These are phyloP conservation scores for Nigrospora osmanthi DNA, from an alignment of 2,329 filamentous ascomycete species.

Conservation along the genomic window DNA sequence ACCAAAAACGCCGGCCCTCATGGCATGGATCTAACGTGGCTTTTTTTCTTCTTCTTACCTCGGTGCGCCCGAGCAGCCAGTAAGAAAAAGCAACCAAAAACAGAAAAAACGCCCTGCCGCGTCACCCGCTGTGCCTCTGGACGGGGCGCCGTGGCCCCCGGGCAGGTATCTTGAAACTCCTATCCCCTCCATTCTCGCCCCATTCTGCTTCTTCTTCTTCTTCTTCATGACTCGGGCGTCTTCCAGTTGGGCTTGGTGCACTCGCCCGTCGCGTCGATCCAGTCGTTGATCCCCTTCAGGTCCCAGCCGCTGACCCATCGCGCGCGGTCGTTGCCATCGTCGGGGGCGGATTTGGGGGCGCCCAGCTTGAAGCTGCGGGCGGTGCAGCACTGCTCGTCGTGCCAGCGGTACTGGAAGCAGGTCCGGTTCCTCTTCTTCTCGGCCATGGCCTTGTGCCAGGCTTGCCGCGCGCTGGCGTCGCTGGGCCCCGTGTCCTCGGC, in stretches of 20 bases:
- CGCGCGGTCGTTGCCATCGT: constrained; percentile 19
- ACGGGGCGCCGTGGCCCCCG: too few relatives aligned
- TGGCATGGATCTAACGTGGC: too few relatives aligned
- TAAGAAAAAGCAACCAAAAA: too few relatives aligned
- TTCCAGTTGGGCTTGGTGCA: constrained; percentile 32
- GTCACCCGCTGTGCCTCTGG: too few relatives aligned
- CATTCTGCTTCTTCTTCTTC: too few relatives aligned
- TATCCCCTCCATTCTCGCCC: too few relatives aligned
- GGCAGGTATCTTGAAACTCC: too few relatives aligned
- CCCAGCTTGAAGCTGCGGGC: constrained; percentile 35
- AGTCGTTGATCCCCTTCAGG: constrained; percentile 36
- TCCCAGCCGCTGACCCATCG: constrained; percentile 37
- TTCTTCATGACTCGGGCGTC: constrained; percentile 14
- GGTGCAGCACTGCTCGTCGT: constrained; percentile 35
- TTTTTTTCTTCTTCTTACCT: too few relatives aligned
- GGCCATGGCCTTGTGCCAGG: constrained; percentile 13
- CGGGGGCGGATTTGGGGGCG: constrained; percentile 22
- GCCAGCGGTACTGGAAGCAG: constrained; percentile 40
- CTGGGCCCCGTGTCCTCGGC: constrained; percentile 17
- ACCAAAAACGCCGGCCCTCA: too few relatives aligned
- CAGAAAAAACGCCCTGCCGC: too few relatives aligned
- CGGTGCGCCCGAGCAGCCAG: too few relatives aligned
- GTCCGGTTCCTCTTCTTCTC: constrained; percentile 22
- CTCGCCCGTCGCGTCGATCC: constrained; percentile 35
- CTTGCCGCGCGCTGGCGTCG: constrained; percentile 11